Base-by-base conservation (phyloP, 2,329 filamentous ascomycete species). In the Aspergillus spinulosporus region DNA sequence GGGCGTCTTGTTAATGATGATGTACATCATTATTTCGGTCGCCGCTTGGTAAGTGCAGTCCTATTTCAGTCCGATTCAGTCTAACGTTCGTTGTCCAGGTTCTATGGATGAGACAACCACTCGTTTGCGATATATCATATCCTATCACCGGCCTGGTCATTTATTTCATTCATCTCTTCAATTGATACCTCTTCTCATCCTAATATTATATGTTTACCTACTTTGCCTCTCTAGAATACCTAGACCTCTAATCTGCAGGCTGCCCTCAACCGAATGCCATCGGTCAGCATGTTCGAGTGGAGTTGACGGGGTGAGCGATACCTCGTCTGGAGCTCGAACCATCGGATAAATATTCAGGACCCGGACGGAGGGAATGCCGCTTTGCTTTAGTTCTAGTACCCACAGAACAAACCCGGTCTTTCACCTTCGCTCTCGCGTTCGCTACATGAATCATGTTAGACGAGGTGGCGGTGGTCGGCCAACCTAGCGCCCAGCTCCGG, bases 1-100 rank as follows among this genome's bases (percentile, higher is more conserved):
- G 68, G 84, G 84, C 12, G 75, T 85, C 5, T 67, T 87, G 51
- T 74, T 87, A 48, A 82, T 84, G 74, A 79, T 79, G 47, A 78
- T 83, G 54, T 87, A 87, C 62, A 63, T 86, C 52, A 86, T 87
- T 64, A 86, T 87, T 61, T 81, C 84, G 14, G 70, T 86, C 45
- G 81, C 82, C 40, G 81, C 82, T 2, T 86, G 80, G 80, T 85
- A 69, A 52, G 68, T 49, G 14, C 14, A 14, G 15, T 64, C 36
- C 11, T 7, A 11, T 9, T 12, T 42, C 15, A 15, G n/a, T 21
- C 39, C 3, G 5, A 42, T 14, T 6, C n/a, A 21, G 15, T 42
- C 39, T 42, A 11, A 42, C 15, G 21, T 21, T 21, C n/a, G 21
- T 21, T 42, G 5, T 42, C n/a, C 43, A 45, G 43, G 43, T 45